Conservation (phyloP, 2,329 filamentous ascomycete genomes). For the Venturia carpophila region DNA sequence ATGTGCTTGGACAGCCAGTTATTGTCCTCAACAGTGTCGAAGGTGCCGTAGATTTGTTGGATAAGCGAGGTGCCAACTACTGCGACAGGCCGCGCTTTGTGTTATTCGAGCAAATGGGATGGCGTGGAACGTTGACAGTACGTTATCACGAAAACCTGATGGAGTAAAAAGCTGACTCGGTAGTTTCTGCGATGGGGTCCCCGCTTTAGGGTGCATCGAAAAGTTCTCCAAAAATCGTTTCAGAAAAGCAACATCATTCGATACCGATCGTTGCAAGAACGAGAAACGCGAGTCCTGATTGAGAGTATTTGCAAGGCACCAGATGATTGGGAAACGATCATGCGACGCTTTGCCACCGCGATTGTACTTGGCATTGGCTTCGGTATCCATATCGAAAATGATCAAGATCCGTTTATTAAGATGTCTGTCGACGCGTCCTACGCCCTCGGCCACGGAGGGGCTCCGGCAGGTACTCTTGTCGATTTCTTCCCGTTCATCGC, state of each 20-base stretch:
- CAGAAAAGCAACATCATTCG: slow-evolving; percentile 32
- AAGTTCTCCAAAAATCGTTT: slow-evolving; percentile 39
- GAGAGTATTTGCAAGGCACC: slow-evolving; percentile 29
- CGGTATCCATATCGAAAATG: slow-evolving; percentile 33
- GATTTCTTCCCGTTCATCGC: slow-evolving; percentile 41
- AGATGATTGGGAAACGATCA: slow-evolving; percentile 32
- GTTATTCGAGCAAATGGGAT: slow-evolving; percentile 34
- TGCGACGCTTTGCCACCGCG: slow-evolving; percentile 36
- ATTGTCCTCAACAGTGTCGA: slow-evolving; percentile 40
- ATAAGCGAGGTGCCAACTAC: slow-evolving; percentile 37
- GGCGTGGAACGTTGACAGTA: slow-evolving; percentile 42
- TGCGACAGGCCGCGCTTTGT: slow-evolving; percentile 35
- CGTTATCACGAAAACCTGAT: slow-evolving; percentile 25
- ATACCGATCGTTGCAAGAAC: slow-evolving; percentile 27
- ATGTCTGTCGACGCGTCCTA: slow-evolving; percentile 29
- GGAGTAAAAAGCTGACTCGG: slow-evolving; percentile 28
- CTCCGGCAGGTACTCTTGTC: slow-evolving; percentile 34
- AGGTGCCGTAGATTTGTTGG: slow-evolving; percentile 39
- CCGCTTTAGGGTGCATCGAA: slow-evolving; percentile 39
- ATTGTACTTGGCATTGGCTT: slow-evolving; percentile 40
- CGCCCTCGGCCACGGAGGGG: slow-evolving; percentile 25
- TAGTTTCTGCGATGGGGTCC: slow-evolving; percentile 40
- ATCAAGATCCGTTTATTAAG: slow-evolving; percentile 37
- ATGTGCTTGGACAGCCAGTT: slow-evolving; percentile 32
- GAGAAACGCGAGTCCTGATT: slow-evolving; percentile 29